Conservation (phyloP, 2,329 filamentous ascomycete genomes). For the Colletotrichum caudatum region DNA sequence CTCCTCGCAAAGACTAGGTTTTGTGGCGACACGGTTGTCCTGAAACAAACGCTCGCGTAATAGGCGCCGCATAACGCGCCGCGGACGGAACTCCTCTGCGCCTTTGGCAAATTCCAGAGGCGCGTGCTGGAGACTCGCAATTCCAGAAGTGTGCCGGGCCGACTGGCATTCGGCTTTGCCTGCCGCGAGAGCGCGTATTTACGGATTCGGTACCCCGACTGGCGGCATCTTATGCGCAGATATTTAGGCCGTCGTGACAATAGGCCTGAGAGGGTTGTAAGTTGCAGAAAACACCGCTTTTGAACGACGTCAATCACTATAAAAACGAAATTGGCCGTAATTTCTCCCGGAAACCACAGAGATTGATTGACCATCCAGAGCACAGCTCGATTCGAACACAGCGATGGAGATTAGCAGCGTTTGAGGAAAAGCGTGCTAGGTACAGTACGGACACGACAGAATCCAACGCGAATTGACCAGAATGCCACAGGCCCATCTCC, state of each 20-base stretch:
- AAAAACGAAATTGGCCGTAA: not conserved
- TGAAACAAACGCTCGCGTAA: not conserved
- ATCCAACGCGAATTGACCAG: not conserved
- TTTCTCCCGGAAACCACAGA: not conserved
- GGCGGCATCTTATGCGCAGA: not conserved
- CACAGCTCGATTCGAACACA: not conserved
- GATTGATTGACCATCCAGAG: not conserved
- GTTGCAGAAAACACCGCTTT: not conserved
- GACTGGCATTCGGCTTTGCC: not conserved
- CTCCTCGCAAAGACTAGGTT: not conserved
- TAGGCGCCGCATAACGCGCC: not conserved
- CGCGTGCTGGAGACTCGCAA: not conserved
- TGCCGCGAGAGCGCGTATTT: not conserved
- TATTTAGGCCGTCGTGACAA: not conserved
- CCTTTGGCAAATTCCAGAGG: not conserved
- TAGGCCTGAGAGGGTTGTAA: not conserved
- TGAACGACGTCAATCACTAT: not conserved
- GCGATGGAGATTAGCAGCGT: not conserved
- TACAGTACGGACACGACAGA: not conserved
- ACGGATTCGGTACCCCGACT: not conserved
- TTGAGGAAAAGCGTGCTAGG: not conserved
- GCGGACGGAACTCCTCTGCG: not conserved
- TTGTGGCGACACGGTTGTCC: not conserved
- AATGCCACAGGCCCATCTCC: too few relatives aligned
- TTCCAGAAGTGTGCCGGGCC: not conserved